Conservation (phyloP, 371 early-diverging fungal species). For the Mortierella sp. region DNA sequence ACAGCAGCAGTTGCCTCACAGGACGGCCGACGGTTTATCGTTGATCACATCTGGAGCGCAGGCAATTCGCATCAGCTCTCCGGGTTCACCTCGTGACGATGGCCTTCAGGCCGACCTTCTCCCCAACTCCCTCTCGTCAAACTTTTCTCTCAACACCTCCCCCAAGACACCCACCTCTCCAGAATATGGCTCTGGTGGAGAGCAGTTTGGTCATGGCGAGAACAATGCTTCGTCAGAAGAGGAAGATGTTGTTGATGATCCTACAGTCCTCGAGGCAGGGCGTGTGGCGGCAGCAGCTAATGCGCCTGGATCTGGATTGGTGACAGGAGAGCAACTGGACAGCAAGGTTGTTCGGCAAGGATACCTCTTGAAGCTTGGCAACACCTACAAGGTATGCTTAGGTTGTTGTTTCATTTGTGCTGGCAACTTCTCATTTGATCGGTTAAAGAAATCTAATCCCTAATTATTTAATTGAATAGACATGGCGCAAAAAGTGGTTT, state of each 20-base stretch:
- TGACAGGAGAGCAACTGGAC: slow-evolving; percentile 55
- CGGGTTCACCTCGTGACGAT: slow-evolving; percentile 25
- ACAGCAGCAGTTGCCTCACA: neutral
- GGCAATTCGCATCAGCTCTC: slow-evolving; percentile 26
- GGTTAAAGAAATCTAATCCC: neutral
- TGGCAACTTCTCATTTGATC: neutral
- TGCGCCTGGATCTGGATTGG: slow-evolving; percentile 52
- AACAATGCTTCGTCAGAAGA: slow-evolving; percentile 43
- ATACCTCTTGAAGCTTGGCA: slow-evolving; percentile 76
- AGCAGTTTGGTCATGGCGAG: slow-evolving; percentile 36
- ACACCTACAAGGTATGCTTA: slow-evolving; percentile 68
- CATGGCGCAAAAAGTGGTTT: slow-evolving; percentile 91
- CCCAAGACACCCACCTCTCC: slow-evolving; percentile 53
- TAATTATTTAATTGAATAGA: slow-evolving; percentile 47
- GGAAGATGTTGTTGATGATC: slow-evolving; percentile 57
- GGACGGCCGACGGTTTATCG: slow-evolving; percentile 27
- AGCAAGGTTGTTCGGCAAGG: slow-evolving; percentile 77
- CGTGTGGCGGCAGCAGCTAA: slow-evolving; percentile 52
- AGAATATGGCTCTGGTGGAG: slow-evolving; percentile 40
- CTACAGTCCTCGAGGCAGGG: slow-evolving; percentile 41
- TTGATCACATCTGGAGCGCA: slow-evolving; percentile 43
- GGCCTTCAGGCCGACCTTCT: slow-evolving; percentile 8
- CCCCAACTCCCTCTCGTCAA: slow-evolving; percentile 50
- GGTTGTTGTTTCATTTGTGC: neutral
- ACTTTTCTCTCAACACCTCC: slow-evolving; percentile 26